These are phyloP conservation scores for Papiliotrema fonsecae DNA, from an alignment of 1,284 basidiomycete species.

Conservation along the genomic window DNA sequence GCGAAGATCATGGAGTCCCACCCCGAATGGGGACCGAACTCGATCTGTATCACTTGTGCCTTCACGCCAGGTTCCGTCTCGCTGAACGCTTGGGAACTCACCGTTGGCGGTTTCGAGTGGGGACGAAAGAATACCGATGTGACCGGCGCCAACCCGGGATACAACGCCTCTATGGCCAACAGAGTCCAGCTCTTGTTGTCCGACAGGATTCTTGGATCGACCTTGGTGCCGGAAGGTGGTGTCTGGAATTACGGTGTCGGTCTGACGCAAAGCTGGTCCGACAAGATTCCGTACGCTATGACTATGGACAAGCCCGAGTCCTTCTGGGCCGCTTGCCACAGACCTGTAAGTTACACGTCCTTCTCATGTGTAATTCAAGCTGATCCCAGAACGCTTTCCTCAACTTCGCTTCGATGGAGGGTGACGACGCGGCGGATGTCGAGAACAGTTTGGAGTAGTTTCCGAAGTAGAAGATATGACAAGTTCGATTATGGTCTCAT, in stretches of 20 bases:
- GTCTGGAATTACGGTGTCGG: constrained; percentile 94
- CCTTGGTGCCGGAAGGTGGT: constrained; percentile 80
- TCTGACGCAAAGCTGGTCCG: constrained; percentile 84
- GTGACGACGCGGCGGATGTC: constrained; percentile 82
- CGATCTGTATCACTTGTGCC: constrained; percentile 88
- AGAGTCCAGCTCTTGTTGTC: constrained; percentile 90
- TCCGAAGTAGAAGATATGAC: background rate
- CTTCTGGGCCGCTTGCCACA: constrained; percentile 95
- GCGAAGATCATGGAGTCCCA: constrained; percentile 95
- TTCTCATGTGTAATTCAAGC: constrained; percentile 5
- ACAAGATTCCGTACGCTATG: constrained; percentile 77
- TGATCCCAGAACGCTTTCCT: constrained; percentile 68
- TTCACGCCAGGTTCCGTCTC: constrained; percentile 98
- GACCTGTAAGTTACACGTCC: constrained; percentile 50
- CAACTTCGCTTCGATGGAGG: constrained; percentile 81
- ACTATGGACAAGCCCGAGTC: constrained; percentile 82
- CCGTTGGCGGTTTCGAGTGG: constrained; percentile 95
- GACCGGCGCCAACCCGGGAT: constrained; percentile 81
- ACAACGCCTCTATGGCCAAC: constrained; percentile 97
- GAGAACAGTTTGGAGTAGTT: constrained; percentile 58
- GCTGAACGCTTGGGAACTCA: constrained; percentile 84
- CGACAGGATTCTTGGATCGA: constrained; percentile 88
- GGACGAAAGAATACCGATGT: constrained; percentile 87
- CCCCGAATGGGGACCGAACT: constrained; percentile 88
- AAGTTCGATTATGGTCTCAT: background rate